A percentile compares a stretch with the other conserved stretches of the same genome.
phyloP scores from a whole-genome alignment of 768 basidiomycete genomes.

The Rhodotorula graminis region DNA sequence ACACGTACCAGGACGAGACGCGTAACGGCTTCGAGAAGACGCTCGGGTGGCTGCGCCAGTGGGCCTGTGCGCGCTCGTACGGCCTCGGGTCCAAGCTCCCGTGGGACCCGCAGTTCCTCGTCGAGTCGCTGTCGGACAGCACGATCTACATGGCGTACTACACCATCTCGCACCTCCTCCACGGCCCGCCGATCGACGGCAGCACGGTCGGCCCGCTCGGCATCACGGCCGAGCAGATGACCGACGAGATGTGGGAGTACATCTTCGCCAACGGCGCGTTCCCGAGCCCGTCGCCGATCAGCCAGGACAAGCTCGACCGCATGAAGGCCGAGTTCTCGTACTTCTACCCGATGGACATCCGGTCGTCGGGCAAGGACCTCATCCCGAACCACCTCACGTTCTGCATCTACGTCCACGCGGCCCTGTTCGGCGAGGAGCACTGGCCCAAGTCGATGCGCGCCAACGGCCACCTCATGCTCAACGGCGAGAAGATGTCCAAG shows the following conservation, averaged over 20 bases:
- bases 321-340: conserved; percentile 89
- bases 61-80: conserved; percentile 98
- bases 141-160: conserved; percentile 99
- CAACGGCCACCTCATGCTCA: conserved; percentile 93
- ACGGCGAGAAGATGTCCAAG: conserved; percentile 99
- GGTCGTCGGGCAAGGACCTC: conserved; percentile 95
- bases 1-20: conserved; percentile 86
- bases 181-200: conserved; percentile 73
- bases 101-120: conserved; percentile 94
- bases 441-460: conserved; percentile 89
- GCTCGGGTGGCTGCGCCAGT: conserved; percentile 91
- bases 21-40: conserved; percentile 86
- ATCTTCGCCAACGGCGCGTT: conserved; percentile 63
- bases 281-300: conserved; percentile 56
- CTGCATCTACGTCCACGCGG: conserved; percentile 89
- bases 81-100: conserved; percentile 92
- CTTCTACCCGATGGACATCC: conserved; percentile 97
- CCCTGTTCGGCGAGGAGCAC: conserved; percentile 79
- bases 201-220: conserved; percentile 72
- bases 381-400: conserved; percentile 94
- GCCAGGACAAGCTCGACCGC: conserved; percentile 70
- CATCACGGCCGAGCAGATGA: conserved; percentile 85
- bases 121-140: conserved; percentile 93
- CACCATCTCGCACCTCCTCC: conserved; percentile 83
- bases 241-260: conserved; percentile 96